Evolutionary conservation across 1,284 basidiomycete species (phyloP), one percentile per base, ranked within the genome.

Genomic region (Fistulinella cinereoalba): DNA sequence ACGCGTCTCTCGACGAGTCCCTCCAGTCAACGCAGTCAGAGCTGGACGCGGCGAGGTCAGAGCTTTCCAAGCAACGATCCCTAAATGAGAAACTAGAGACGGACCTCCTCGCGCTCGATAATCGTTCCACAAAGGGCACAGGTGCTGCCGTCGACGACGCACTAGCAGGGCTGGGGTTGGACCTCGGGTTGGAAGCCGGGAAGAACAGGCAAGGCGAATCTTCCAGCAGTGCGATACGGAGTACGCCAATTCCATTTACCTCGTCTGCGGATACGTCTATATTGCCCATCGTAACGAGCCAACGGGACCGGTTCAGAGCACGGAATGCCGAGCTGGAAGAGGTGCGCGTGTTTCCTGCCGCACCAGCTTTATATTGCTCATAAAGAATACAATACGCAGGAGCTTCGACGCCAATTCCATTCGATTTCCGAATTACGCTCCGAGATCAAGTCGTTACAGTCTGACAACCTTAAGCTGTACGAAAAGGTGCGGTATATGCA

Each of bases 401-500:
- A 99, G 71, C 79, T 99, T 8, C 86, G 93, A 38, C 91, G 86
- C 56, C 95, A 98, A 66, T 96, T 91, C 71, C 90, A 94, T 52
- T 82, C 86, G 43, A 94, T 98, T 55, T 91, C 92, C 0, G 93
- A 97, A 58, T 74, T 97, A 16, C 84, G 92, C 11, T 73, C 82
- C 22, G 95, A 97, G 69, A 84, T 93, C 69, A 91, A 94, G 67
- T 83, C 80, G 38, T 74, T 97, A 27, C 93, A 97, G 67, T 78
- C 83, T 0, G 95, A 97, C 66, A 97, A 97, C 64, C 77, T 97
- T 45, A 97, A 97, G 67, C 72, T 96, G 45, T 97, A 97, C 67
- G 95, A 97, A 70, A 97, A 96, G 71, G 94, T 97, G 32, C 82
- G 93, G 49, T 97, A 97, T 65, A 94, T 96, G 83, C 92, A 96